Base-by-base conservation (phyloP, 495 filamentous ascomycete species). In the Tirmania nivea region DNA sequence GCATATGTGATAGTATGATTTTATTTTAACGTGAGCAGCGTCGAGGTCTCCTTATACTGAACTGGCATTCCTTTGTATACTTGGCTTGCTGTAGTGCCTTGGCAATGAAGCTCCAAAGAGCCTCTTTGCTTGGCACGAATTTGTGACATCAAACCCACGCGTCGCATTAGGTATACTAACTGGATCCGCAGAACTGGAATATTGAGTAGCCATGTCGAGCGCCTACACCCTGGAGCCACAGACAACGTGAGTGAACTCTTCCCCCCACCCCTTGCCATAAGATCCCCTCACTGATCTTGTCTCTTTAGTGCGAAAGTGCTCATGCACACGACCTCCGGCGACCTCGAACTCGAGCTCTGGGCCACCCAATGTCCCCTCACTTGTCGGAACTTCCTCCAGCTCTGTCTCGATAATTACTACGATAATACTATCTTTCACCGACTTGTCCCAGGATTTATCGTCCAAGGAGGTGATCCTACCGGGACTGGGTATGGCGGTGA, bases 201-300 rank as follows among this genome's bases (percentile, higher is more conserved):
- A 16, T 16, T 36, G 48, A 19, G 36, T 21, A 59, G 62, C 21
- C 56, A 96, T 96, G 89, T 85, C 84, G 36, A 67, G 83, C 49
- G 76, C 84, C 58, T 96, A 96, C 73, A 88, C 87, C 63, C 84
- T 90, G 65, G 90, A 97, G 69, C 90, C 92, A 12, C 81, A 85
- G 58, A 65, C 62, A 6, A 64, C 64, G 62, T 64, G 56, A 50
- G 37, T 45, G 45, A 45, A n/a, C n/a, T n/a, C n/a, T n/a, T 8
- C 17, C 17, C 16, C 19, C 10, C 35, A 31, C n/a, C 14, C 20
- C 4, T 45, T 45, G n/a, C 16, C n/a, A 31, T 16, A 19, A 35
- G 19, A 16, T 52, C 34, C 31, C 35, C 5, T 8, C 20, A 47
- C 34, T 50, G 36, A 55, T 52, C 36, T 8, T 50, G 10, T 21